Evolutionary conservation across 257 asterid species (phyloP), one percentile per base, ranked within the genome.

Genomic region (Nicotiana noctiflora): DNA sequence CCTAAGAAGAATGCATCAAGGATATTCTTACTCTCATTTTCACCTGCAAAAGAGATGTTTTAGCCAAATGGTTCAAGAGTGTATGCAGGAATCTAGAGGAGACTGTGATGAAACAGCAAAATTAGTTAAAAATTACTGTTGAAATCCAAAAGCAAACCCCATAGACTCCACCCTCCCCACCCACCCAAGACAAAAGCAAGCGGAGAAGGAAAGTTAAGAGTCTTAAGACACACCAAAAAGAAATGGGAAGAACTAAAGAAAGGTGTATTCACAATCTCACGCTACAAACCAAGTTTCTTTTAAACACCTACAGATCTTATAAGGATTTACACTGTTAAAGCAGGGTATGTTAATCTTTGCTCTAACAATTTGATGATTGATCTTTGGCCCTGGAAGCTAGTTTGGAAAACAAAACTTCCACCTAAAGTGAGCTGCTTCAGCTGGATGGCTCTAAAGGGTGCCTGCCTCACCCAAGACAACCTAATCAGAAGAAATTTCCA

Each of bases 1-100:
- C 98, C 99, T 86, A 95, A 83, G 93, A 95, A 95, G 84, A 95
- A 95, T 14, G 98, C 98, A 77, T 95, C 98, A 61, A 95, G 82
- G 79, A 90, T 81, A 56, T 79, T 89, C 85, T 85, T 90, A 85
- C 97, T 91, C 83, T 89, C 97, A 83, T 91, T 89, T 65, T 90
- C 97, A 82, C 92, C 95, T 91, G 90, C 86, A 81, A 80, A 80
- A 53, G 44, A 49, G 62, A 74, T 14, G 44, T 25, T 74, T 49
- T 49, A 74, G 61, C 3, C 51, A 37, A 62, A 62, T 62, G 66
- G 29, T 62, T 25, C 37, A 25, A 62, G 68, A 49, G 15, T 74
- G 9, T 25, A 74, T 23, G 79, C 61, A 13, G 79, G 21, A 14
- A 74, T 25, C 25, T 74, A 74, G 40, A 31, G 17, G 29, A 46